These are phyloP conservation scores for Murraya paniculata DNA, from an alignment of 345 rosid species.

Conservation along the genomic window DNA sequence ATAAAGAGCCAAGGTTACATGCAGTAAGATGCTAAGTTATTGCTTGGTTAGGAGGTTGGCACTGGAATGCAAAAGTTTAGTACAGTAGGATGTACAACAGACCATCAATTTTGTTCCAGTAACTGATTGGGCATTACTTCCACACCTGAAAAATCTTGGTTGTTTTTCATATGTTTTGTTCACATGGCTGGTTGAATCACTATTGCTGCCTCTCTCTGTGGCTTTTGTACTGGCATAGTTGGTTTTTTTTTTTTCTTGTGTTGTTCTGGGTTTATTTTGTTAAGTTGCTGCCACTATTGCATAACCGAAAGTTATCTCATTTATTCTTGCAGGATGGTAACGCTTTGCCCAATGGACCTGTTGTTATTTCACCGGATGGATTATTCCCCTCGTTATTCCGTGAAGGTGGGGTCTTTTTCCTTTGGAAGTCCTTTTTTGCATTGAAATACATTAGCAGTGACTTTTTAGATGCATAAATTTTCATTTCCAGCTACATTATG, in stretches of 20 bases:
- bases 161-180: background rate
- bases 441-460: background rate
- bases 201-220: background rate
- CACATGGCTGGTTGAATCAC: background rate
- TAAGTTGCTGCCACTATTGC: background rate
- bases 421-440: background rate
- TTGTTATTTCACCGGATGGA: slow-evolving; percentile 92
- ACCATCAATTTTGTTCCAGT: background rate
- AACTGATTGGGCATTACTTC: background rate
- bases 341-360: slow-evolving; percentile 81
- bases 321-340: slow-evolving; percentile 70
- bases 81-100: background rate
- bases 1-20: background rate
- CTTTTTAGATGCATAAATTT: background rate
- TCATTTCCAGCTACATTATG: background rate
- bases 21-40: background rate
- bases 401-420: slow-evolving; percentile 52
- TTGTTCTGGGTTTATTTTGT: background rate
- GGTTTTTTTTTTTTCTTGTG: background rate
- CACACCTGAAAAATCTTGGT: background rate
- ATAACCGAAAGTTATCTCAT: slow-evolving; percentile 4
- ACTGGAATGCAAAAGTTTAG: background rate
- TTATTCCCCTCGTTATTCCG: slow-evolving; percentile 84
- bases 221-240: background rate
- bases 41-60: background rate